A percentile compares a stretch with the other conserved stretches of the same genome.
Conservation (phyloP, 192 early-diverging fungal species). For the Funneliformis geosporum region DNA sequence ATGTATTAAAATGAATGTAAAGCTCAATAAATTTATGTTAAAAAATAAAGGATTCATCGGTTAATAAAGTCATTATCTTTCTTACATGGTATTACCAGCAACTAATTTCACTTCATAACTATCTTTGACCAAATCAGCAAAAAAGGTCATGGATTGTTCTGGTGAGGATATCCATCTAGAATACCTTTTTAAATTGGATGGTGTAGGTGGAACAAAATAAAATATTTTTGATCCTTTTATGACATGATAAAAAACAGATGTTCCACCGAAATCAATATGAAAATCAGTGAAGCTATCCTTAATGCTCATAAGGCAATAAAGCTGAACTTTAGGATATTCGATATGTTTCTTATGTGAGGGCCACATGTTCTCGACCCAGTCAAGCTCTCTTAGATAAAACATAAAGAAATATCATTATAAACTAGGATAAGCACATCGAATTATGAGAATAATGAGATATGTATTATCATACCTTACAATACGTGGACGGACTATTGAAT, state of each 20-base stretch:
- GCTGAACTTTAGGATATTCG: conserved; percentile 84
- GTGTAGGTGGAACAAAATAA: conserved; percentile 86
- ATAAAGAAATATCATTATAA: neutral
- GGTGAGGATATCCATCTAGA: conserved; percentile 88
- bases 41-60: too few relatives aligned
- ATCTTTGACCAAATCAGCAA: conserved; percentile 81
- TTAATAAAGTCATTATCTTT: too few relatives aligned
- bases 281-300: conserved; percentile 75
- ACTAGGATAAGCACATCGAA: neutral
- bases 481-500: conserved; percentile 68
- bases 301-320: conserved; percentile 94
- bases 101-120: conserved; percentile 75
- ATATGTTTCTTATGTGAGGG: conserved; percentile 63
- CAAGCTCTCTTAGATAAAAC: conserved; percentile 62
- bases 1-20: neutral
- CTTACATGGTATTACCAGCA: conserved; percentile 86
- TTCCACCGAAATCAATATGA: conserved; percentile 72
- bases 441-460: too few relatives aligned
- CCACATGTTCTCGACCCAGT: conserved; percentile 90
- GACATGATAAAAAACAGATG: conserved; percentile 91
- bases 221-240: conserved; percentile 84
- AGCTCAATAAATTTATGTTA: neutral
- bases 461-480: conserved; percentile 60
- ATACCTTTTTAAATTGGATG: conserved; percentile 83
- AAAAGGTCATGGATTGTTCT: conserved; percentile 76